Percentiles rank a stretch among this genome's conserved stretches.
Evolutionary conservation across 345 rosid genomes (phyloP).

Genomic region (Fremontodendron californicum): DNA sequence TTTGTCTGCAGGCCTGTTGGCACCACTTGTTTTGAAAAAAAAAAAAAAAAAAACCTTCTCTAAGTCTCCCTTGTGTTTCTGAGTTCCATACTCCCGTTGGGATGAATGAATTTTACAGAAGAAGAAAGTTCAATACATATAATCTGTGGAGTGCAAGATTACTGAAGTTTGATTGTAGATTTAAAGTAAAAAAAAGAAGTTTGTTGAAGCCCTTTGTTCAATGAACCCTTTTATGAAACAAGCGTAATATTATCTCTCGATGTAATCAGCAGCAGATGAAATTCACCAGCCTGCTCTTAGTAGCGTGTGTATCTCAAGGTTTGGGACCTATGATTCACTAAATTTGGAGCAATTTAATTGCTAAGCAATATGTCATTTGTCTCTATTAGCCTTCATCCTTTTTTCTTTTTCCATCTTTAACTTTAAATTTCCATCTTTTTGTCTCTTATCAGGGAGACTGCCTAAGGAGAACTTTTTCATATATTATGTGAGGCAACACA

Average conservation of each 20-base stretch:
- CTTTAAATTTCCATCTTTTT: neutral
- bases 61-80: neutral
- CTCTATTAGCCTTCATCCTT: neutral
- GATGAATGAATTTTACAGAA: neutral
- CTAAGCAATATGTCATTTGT: neutral
- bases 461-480: neutral
- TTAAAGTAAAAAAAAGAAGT: neutral
- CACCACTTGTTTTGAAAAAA: neutral
- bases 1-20: neutral
- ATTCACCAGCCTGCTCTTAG: neutral
- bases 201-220: neutral
- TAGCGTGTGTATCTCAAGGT: neutral
- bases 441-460: neutral
- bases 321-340: neutral
- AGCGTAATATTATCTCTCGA: neutral
- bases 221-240: neutral
- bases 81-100: neutral
- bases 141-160: neutral
- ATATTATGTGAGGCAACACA: neutral
- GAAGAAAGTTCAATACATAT: neutral
- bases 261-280: neutral
- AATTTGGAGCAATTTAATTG: neutral
- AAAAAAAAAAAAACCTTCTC: neutral
- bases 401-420: neutral
- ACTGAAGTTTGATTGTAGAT: neutral